Evolutionary conservation across 768 basidiomycete genomes (phyloP).

Genomic region (Kockovaella imperatae): DNA sequence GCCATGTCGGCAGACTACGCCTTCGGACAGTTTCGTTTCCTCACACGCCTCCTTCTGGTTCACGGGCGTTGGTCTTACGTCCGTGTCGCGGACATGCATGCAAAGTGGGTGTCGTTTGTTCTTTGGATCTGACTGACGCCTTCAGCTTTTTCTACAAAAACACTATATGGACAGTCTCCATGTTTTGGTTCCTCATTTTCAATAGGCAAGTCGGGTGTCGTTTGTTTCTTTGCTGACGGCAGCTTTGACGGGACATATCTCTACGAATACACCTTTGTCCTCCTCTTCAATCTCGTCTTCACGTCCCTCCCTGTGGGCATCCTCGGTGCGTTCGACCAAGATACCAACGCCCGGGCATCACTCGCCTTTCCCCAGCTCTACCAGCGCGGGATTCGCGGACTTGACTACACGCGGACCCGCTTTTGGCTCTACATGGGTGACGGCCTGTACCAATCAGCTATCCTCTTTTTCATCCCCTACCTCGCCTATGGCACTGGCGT

Average conservation of each 20-base stretch:
- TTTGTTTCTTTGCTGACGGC: background rate
- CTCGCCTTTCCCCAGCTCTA: slow-evolving; percentile 94
- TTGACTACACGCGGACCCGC: slow-evolving; percentile 82
- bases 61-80: slow-evolving; percentile 98
- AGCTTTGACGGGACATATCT: slow-evolving; percentile 92
- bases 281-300: slow-evolving; percentile 85
- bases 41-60: slow-evolving; percentile 82
- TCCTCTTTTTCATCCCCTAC: slow-evolving; percentile 81
- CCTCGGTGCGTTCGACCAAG: slow-evolving; percentile 92
- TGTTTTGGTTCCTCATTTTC: slow-evolving; percentile 90
- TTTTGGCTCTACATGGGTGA: slow-evolving; percentile 96
- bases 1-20: slow-evolving; percentile 99
- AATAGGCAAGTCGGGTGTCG: slow-evolving; percentile 70
- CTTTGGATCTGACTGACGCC: slow-evolving; percentile 3
- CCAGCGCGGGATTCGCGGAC: slow-evolving; percentile 80
- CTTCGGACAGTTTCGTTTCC: slow-evolving; percentile 90
- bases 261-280: slow-evolving; percentile 88
- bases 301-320: slow-evolving; percentile 87
- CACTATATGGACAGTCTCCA: slow-evolving; percentile 50
- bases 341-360: slow-evolving; percentile 79
- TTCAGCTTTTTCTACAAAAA: slow-evolving; percentile 95
- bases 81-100: slow-evolving; percentile 80
- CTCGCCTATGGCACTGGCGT: slow-evolving; percentile 51
- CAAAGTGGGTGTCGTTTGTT: slow-evolving; percentile 27
- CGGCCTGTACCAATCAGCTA: slow-evolving; percentile 82